These are phyloP conservation scores for Zasmidium cellare DNA, from an alignment of 2,329 filamentous ascomycete species.

Conservation along the genomic window DNA sequence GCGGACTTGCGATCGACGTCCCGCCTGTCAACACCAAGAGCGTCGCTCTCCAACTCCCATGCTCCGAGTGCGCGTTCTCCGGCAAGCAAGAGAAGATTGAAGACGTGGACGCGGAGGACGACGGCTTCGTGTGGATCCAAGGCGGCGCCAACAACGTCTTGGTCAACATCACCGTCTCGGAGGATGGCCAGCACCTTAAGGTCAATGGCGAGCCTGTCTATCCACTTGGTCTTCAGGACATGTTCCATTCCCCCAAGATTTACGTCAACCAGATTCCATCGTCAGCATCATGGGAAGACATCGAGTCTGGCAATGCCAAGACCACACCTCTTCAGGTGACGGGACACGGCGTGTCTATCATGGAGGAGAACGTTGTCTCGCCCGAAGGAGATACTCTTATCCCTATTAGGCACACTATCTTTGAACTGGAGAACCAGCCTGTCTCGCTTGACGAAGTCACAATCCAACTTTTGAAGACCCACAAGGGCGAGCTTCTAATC, in stretches of 20 bases:
- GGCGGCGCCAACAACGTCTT: conserved; percentile 34
- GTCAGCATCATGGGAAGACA: conserved; percentile 22
- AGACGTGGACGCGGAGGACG: conserved; percentile 22
- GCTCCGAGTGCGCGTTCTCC: conserved; percentile 54
- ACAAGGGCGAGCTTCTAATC: conserved; percentile 57
- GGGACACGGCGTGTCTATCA: conserved; percentile 37
- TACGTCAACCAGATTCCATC: conserved; percentile 30
- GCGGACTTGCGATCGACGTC: conserved; percentile 5
- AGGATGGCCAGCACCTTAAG: conserved; percentile 50
- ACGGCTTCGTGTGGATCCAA: conserved; percentile 31
- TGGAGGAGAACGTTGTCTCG: conserved; percentile 47
- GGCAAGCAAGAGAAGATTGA: conserved; percentile 29
- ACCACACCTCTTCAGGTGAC: conserved; percentile 38
- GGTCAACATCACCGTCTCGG: conserved; percentile 55
- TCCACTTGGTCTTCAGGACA: conserved; percentile 29
- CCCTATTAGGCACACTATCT: conserved; percentile 58
- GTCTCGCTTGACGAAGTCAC: conserved; percentile 58
- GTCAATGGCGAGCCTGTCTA: conserved; percentile 65
- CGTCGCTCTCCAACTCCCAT: conserved; percentile 53
- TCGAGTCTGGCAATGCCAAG: conserved; percentile 28
- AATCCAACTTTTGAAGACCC: conserved; percentile 63
- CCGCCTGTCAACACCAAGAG: conserved; percentile 38
- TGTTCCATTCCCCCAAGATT: conserved; percentile 12
- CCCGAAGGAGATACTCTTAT: conserved; percentile 56
- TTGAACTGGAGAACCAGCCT: conserved; percentile 55